Conservation (phyloP, 345 rosid genomes). For the Crucihimalaya himalaica region DNA sequence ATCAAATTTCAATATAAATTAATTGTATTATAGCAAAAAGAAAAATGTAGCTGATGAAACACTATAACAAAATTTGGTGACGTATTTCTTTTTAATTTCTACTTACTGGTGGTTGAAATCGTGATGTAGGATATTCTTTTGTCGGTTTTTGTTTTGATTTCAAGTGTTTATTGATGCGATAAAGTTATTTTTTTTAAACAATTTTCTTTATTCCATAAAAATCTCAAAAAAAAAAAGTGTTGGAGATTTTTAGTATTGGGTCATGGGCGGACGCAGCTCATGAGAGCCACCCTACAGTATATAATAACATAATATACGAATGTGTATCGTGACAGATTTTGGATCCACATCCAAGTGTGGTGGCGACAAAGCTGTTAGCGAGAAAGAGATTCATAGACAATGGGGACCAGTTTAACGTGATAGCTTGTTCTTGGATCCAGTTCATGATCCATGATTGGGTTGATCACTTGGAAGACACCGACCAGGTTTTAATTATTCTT, state of each 20-base stretch:
- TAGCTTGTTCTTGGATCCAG: slow-evolving; percentile 81
- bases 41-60: not conserved
- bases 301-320: not conserved
- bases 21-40: not conserved
- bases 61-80: slow-evolving; percentile 7
- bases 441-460: slow-evolving; percentile 94
- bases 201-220: not conserved
- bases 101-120: slow-evolving; percentile 4
- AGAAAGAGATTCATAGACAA: slow-evolving; percentile 57
- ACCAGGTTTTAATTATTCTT: slow-evolving; percentile 44
- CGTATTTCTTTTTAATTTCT: not conserved
- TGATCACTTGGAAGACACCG: slow-evolving; percentile 75
- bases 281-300: not conserved
- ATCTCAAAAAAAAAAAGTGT: not conserved
- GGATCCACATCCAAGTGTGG: slow-evolving; percentile 77
- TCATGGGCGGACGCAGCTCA: not conserved
- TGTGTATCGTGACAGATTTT: slow-evolving; percentile 41
- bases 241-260: not conserved
- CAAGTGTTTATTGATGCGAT: not conserved
- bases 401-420: slow-evolving; percentile 72
- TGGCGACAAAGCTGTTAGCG: slow-evolving; percentile 61
- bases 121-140: slow-evolving; percentile 17
- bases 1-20: not conserved
- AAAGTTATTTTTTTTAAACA: not conserved
- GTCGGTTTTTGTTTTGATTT: slow-evolving; percentile 4